Evolutionary conservation across 768 basidiomycete species (phyloP).

Genomic region (Boletus rufocinnamomeus): DNA sequence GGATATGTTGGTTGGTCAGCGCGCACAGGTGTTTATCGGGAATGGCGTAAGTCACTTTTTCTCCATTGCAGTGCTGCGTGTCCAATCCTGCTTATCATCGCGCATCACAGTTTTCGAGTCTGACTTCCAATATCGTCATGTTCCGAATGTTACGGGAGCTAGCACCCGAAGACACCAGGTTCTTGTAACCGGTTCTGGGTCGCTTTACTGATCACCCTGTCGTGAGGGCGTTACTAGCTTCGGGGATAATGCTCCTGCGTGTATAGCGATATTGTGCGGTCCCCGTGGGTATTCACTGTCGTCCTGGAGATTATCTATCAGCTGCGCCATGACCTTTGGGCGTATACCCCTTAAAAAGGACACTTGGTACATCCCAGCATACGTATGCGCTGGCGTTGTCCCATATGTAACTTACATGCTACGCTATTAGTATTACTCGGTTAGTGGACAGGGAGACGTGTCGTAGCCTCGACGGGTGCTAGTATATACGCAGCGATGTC

Average conservation of each 20-base stretch:
- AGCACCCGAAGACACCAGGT: conserved; percentile 39
- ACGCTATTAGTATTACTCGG: conserved; percentile 15
- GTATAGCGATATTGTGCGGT: not conserved
- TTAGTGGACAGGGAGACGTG: not conserved
- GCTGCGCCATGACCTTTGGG: not conserved
- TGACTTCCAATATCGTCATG: conserved; percentile 50
- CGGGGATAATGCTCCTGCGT: not conserved
- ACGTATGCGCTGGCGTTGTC: not conserved
- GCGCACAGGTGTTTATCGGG: conserved; percentile 66
- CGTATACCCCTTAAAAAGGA: conserved; percentile 5
- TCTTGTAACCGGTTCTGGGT: conserved; percentile 36
- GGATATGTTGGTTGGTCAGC: conserved; percentile 68
- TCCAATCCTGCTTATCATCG: not conserved
- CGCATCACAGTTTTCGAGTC: conserved; percentile 45
- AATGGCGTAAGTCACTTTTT: conserved; percentile 57
- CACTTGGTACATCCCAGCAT: not conserved
- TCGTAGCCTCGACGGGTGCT: not conserved
- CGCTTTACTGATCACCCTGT: not conserved
- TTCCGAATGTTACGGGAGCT: conserved; percentile 41
- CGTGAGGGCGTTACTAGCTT: not conserved
- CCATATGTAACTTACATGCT: conserved; percentile 8
- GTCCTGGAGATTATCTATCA: not conserved
- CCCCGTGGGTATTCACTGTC: not conserved
- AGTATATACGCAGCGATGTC: not conserved
- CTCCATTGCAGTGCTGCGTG: not conserved